phyloP scores from a whole-genome alignment of 1,284 basidiomycete genomes.

The Ganoderma lingzhi region DNA sequence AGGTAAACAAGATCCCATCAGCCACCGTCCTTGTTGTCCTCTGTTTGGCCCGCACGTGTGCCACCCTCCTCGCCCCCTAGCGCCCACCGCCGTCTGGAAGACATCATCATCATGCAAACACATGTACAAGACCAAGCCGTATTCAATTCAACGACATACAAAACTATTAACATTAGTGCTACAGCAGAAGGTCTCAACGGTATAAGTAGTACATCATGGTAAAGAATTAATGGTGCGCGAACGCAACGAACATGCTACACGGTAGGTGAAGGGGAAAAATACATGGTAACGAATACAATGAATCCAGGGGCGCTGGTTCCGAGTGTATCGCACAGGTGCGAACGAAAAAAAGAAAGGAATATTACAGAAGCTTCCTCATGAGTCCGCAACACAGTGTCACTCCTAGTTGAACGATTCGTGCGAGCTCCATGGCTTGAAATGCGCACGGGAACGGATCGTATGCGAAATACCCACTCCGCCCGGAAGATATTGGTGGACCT shows the following conservation, averaged over 20 bases:
- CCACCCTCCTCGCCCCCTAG: not conserved
- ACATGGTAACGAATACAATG: not conserved
- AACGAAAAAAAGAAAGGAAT: not conserved
- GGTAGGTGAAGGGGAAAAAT: not conserved
- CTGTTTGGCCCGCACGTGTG: constrained; percentile 27
- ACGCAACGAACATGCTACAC: not conserved
- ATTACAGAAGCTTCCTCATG: not conserved
- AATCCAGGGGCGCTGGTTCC: not conserved
- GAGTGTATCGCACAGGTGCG: not conserved
- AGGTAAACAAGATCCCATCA: constrained; percentile 24
- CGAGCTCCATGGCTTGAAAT: not conserved
- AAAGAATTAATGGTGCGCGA: not conserved
- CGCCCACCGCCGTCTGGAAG: too few species aligned
- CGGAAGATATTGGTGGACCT: not conserved
- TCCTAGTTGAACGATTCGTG: not conserved
- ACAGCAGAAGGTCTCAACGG: not conserved
- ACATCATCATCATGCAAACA: not conserved
- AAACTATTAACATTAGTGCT: not conserved
- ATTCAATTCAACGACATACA: not conserved
- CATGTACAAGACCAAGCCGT: not conserved
- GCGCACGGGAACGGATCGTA: not conserved
- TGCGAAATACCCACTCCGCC: constrained; percentile 2
- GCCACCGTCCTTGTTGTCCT: constrained; percentile 28
- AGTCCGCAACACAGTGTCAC: not conserved
- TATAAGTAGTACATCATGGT: not conserved